Conservation (phyloP, 2,329 filamentous ascomycete genomes). For the Phialophora chinensis region DNA sequence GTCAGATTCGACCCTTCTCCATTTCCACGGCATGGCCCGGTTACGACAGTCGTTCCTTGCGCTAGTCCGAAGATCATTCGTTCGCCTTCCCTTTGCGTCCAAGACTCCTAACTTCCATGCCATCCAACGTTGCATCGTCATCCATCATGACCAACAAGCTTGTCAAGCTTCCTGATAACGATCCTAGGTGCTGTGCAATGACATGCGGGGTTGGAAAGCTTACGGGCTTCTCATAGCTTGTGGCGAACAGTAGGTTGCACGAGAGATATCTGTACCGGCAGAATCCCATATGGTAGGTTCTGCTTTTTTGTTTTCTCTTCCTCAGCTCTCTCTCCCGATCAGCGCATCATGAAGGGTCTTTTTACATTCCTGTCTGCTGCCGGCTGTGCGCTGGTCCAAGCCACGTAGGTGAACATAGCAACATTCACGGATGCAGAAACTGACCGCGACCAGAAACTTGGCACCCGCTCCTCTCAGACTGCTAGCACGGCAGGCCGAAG, state of each 20-base stretch:
- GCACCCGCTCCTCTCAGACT: slow-evolving; percentile 29
- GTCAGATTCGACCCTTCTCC: not conserved
- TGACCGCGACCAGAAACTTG: slow-evolving; percentile 23
- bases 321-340: not conserved
- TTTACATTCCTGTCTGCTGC: slow-evolving; percentile 13
- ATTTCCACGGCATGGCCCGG: not conserved
- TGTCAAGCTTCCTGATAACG: slow-evolving; percentile 18
- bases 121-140: slow-evolving; percentile 21
- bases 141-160: slow-evolving; percentile 21
- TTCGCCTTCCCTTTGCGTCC: slow-evolving; percentile 27
- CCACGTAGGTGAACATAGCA: slow-evolving; percentile 20
- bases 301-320: not conserved
- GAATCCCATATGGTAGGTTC: not conserved
- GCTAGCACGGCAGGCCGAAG: slow-evolving; percentile 13
- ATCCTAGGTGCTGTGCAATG: not conserved
- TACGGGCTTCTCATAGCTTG: not conserved
- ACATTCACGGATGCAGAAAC: not conserved
- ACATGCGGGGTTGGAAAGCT: slow-evolving; percentile 11
- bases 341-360: slow-evolving; percentile 23
- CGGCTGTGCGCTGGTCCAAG: slow-evolving; percentile 20
- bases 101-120: slow-evolving; percentile 15
- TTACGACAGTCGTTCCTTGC: not conserved
- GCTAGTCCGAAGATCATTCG: slow-evolving; percentile 11
- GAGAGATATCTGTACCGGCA: slow-evolving; percentile 4
- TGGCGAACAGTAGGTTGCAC: slow-evolving; percentile 10